Evolutionary conservation across 257 asterid genomes (phyloP), one percentile per base, ranked within the genome.

Genomic region (Buddleja alternifolia): DNA sequence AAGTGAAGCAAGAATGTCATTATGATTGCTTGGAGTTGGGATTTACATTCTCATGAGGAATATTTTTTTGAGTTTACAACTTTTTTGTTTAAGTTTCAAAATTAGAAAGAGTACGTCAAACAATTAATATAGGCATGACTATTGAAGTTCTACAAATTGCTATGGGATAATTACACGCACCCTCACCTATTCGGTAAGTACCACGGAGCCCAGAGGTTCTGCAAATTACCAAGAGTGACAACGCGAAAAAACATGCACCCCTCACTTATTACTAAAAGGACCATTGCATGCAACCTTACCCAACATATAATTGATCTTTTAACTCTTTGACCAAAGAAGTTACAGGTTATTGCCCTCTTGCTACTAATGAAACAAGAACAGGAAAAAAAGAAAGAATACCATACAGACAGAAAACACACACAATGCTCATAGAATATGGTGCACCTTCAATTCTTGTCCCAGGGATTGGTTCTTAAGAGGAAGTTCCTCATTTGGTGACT

Each of bases 391-490:
- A n/a, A n/a, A n/a, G n/a, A 1, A 29, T 5, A 29, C 34, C 34
- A 29, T 29, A 29, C 5, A 29, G 34, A 29, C 34, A 29, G 5
- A 29, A 29, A 29, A 36, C 10, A 25, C 45, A 52, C 34, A 42
- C 56, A 54, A 78, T 70, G 60, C 34, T 1, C 34, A 29, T 2
- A 60, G 36, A 59, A 12, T 54, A 32, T 4, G 36, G 50, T 60
- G 56, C 57, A 83, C 95, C 97, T 82, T 81, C 60, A 60, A 70
- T 55, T 77, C 60, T 19, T 72, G 79, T 64, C 79, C 81, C 37
- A 51, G 59, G 7, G 69, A 60, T 58, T 77, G 85, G 65, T 68
- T 72, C 58, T 82, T 79, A 71, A 68, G 60, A 14, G 73, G 68
- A 73, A 45, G 75, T 40, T 76, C 90, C 75, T 74, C 88, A 14